These are phyloP conservation scores for Citrus maxima DNA, from an alignment of 345 rosid genomes.

Conservation along the genomic window DNA sequence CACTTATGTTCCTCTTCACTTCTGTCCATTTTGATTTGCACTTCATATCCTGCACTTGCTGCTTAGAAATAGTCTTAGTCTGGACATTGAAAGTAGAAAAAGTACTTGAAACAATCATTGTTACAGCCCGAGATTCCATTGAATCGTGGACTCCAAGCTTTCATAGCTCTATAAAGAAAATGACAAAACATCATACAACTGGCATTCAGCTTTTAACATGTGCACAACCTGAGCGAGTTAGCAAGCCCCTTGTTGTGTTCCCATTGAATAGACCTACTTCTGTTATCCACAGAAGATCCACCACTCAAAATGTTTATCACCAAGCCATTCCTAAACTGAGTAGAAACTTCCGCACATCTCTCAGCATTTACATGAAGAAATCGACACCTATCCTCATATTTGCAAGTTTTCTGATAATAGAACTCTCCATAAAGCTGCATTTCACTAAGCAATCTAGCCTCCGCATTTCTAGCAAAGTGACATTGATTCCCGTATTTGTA, in stretches of 20 bases:
- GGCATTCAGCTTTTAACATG: too few species aligned
- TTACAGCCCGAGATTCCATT: too few species aligned
- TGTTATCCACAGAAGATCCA: neutral
- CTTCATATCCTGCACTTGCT: neutral
- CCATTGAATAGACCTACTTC: too few species aligned
- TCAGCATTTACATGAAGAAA: conserved; percentile 17
- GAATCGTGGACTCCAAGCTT: neutral
- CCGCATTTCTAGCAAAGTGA: too few species aligned
- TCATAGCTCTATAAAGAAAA: conserved; percentile 14
- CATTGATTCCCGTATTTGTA: neutral
- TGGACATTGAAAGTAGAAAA: too few species aligned
- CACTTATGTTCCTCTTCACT: conserved; percentile 5
- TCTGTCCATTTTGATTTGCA: conserved; percentile 6
- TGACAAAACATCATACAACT: neutral
- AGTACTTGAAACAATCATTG: too few species aligned
- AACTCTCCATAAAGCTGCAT: too few species aligned
- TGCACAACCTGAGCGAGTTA: neutral
- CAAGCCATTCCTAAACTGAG: neutral
- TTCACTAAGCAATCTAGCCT: too few species aligned
- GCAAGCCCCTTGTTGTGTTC: neutral
- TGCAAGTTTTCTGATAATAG: neutral
- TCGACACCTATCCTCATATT: conserved; percentile 12
- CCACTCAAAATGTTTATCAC: neutral
- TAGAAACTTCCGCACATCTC: neutral
- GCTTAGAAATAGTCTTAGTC: neutral